Base-by-base conservation (phyloP, 2,329 filamentous ascomycete genomes). In the Alternaria brassicicola region DNA sequence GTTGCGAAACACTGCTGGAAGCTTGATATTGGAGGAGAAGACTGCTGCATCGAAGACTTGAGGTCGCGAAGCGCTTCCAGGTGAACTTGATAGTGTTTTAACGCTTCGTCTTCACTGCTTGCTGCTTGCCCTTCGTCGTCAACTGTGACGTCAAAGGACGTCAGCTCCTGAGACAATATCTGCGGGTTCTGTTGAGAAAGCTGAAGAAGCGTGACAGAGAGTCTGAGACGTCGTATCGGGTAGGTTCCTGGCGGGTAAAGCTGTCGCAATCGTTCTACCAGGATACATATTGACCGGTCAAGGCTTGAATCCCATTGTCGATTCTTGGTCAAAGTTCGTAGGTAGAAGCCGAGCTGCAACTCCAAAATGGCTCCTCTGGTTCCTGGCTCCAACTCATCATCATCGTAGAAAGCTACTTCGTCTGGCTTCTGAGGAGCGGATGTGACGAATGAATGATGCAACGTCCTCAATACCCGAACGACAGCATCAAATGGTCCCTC, bases 171-270 rank as follows among this genome's bases (percentile, higher is more conserved):
- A 64, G 64, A 49, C 41, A 89, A 73, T 28, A 87, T 79, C 66
- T 89, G 84, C 62, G 90, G 86, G 17, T 89, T 77, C 1, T 86
- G 83, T 2, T 86, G 84, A 8, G 82, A 83, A 31, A 78, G 62
- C 46, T 75, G 74, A 12, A 77, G 62, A 31, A 76, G 57, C 8
- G 66, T 47, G 7, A 70, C 50, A 6, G 42, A 60, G 17, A 71
- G 56, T 43, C 78, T 70, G 36, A 70, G 60, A 19, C 69, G 66
- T 45, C 77, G 70, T 35, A 79, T 47, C 2, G 78, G 78, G 47
- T 71, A 77, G 4, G 52, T 36, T 7, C 62, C 36, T 3, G 61
- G 46, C 3, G 50, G 33, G 35, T 79, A 79, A 10, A 78, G 43
- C 3, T 67, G 61, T 9, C 70, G 53, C 6, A 78, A 62, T 6